phyloP scores from a whole-genome alignment of 2,329 filamentous ascomycete species.

The Setomelanomma holmii region DNA sequence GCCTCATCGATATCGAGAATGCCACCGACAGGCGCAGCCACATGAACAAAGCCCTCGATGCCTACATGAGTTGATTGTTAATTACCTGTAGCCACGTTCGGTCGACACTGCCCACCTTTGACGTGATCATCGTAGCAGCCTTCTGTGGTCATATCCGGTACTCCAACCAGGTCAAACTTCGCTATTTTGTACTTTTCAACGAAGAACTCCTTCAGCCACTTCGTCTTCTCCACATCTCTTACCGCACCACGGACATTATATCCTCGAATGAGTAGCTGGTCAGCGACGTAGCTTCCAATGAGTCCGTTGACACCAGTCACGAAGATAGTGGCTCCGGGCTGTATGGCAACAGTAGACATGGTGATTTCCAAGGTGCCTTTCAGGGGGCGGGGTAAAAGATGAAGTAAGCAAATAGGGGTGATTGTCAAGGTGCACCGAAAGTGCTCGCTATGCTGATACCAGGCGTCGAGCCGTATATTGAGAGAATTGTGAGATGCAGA shows the following conservation, averaged over 20 bases:
- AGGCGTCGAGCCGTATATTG: background rate
- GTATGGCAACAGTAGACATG: conserved; percentile 26
- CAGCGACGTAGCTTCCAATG: conserved; percentile 41
- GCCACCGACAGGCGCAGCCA: conserved; percentile 53
- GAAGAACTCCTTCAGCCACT: conserved; percentile 42
- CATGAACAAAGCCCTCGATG: conserved; percentile 54
- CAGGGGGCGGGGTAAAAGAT: conserved; percentile 16
- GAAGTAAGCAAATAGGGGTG: conserved; percentile 17
- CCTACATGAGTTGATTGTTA: conserved; percentile 6
- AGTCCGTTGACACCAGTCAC: conserved; percentile 48
- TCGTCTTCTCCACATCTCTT: conserved; percentile 35
- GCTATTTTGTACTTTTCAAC: conserved; percentile 24
- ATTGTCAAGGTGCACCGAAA: conserved; percentile 1
- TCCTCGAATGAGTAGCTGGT: conserved; percentile 38
- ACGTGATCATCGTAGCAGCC: conserved; percentile 35
- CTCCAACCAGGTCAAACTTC: conserved; percentile 37
- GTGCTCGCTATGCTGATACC: background rate
- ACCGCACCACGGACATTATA: conserved; percentile 47
- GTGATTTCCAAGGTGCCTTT: conserved; percentile 9
- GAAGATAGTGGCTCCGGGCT: conserved; percentile 37
- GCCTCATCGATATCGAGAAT: conserved; percentile 46
- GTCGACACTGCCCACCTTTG: conserved; percentile 27
- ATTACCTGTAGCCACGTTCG: background rate
- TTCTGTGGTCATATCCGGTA: conserved; percentile 37
- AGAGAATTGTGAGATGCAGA: conserved; percentile 1